Evolutionary conservation across 2,329 filamentous ascomycete species (phyloP).

Genomic region (Pseudopithomyces maydicus): DNA sequence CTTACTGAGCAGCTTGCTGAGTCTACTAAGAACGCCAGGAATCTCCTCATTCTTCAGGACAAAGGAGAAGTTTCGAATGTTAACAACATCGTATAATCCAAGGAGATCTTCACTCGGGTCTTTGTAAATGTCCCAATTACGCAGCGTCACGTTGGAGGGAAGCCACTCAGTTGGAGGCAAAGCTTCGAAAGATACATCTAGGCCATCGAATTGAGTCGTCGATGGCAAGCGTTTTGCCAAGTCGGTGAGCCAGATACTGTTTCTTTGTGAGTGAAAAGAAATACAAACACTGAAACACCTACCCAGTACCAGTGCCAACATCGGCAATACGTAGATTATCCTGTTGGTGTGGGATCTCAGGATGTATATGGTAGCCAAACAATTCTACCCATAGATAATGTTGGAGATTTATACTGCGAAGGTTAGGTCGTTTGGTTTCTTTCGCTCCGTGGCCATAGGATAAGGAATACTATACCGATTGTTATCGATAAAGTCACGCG

Average conservation of each 20-base stretch:
- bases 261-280: not conserved
- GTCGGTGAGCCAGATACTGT: not conserved
- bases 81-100: slow-evolving; percentile 3
- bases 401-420: not conserved
- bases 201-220: not conserved
- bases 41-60: slow-evolving; percentile 2
- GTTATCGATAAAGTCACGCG: not conserved
- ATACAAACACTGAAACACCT: not conserved
- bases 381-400: not conserved
- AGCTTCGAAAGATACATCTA: slow-evolving; percentile 2
- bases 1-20: not conserved
- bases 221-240: not conserved
- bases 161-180: slow-evolving; percentile 1
- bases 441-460: too few relatives aligned
- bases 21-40: not conserved
- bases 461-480: not conserved
- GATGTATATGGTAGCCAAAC: not conserved
- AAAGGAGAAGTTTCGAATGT: slow-evolving; percentile 1
- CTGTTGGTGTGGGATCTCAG: not conserved
- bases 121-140: not conserved
- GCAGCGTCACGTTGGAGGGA: slow-evolving; percentile 1
- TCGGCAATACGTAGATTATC: not conserved
- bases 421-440: not conserved
- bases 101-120: not conserved
- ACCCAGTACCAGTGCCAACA: not conserved